Conservation (phyloP, 2,329 filamentous ascomycete species). For the Geosmithia putterillii region DNA sequence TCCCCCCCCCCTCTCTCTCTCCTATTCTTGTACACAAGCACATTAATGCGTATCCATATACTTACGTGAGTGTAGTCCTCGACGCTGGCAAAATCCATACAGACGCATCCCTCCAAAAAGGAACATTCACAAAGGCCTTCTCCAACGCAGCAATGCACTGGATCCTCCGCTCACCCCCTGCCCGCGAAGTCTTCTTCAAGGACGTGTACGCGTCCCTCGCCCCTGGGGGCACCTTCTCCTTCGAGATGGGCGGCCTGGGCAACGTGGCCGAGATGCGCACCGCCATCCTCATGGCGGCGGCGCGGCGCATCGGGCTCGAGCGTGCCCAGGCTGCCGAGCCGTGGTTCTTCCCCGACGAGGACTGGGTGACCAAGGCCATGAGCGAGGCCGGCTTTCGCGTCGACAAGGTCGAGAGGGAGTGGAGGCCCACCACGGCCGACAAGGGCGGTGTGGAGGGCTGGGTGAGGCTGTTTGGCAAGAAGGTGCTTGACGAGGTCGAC, state of each 20-base stretch:
- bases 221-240: slow-evolving; percentile 45
- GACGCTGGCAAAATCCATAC: slow-evolving; percentile 29
- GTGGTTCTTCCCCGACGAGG: slow-evolving; percentile 62
- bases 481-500: slow-evolving; percentile 41
- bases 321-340: slow-evolving; percentile 39
- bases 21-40: too few species aligned
- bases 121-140: slow-evolving; percentile 42
- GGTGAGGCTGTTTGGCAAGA: slow-evolving; percentile 50
- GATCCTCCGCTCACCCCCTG: slow-evolving; percentile 38
- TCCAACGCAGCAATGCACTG: slow-evolving; percentile 58
- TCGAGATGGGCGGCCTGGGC: slow-evolving; percentile 62
- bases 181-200: slow-evolving; percentile 37
- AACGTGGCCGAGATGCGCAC: slow-evolving; percentile 53
- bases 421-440: slow-evolving; percentile 48
- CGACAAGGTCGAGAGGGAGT: slow-evolving; percentile 47
- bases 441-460: slow-evolving; percentile 52
- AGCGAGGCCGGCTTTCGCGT: slow-evolving; percentile 34
- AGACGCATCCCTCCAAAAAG: slow-evolving; percentile 20
- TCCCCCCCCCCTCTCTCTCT: not conserved
- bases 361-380: slow-evolving; percentile 37
- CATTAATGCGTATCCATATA: not conserved
- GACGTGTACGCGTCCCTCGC: slow-evolving; percentile 38
- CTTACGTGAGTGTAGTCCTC: slow-evolving; percentile 25
- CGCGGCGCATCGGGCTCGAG: slow-evolving; percentile 36
- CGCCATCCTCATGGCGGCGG: slow-evolving; percentile 40